Conservation (phyloP, 345 rosid species). For the Syzygium grande region DNA sequence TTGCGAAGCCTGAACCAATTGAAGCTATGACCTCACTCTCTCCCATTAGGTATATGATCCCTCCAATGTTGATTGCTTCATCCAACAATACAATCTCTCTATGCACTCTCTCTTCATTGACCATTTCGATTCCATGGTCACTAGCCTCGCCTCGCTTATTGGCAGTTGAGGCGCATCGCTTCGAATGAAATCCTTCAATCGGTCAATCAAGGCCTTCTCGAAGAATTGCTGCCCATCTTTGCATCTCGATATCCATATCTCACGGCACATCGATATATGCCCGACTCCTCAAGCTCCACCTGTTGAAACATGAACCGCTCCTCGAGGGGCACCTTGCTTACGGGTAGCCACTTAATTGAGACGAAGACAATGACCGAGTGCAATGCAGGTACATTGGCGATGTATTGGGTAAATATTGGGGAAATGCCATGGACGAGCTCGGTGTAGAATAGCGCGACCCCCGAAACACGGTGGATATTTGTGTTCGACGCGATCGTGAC, state of each 20-base stretch:
- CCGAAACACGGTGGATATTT: constrained; percentile 1
- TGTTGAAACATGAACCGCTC: constrained; percentile 19
- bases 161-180: neutral
- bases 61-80: constrained; percentile 3
- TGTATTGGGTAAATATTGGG: constrained; percentile 16
- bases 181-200: constrained; percentile 10
- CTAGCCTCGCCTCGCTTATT: neutral
- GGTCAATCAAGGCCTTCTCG: constrained; percentile 9
- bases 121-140: neutral
- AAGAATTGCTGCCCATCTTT: constrained; percentile 7
- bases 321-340: constrained; percentile 9
- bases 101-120: neutral
- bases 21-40: constrained; percentile 14
- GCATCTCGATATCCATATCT: constrained; percentile 26
- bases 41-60: constrained; percentile 20
- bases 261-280: constrained; percentile 17
- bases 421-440: constrained; percentile 22
- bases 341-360: constrained; percentile 17
- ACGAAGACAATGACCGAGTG: constrained; percentile 23
- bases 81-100: constrained; percentile 1
- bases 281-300: constrained; percentile 1
- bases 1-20: neutral
- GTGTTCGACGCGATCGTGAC: neutral
- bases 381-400: constrained; percentile 3
- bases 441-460: constrained; percentile 17